These are phyloP conservation scores for Mycosarcoma mackinlayi DNA, from an alignment of 1,284 basidiomycete species.

Conservation along the genomic window DNA sequence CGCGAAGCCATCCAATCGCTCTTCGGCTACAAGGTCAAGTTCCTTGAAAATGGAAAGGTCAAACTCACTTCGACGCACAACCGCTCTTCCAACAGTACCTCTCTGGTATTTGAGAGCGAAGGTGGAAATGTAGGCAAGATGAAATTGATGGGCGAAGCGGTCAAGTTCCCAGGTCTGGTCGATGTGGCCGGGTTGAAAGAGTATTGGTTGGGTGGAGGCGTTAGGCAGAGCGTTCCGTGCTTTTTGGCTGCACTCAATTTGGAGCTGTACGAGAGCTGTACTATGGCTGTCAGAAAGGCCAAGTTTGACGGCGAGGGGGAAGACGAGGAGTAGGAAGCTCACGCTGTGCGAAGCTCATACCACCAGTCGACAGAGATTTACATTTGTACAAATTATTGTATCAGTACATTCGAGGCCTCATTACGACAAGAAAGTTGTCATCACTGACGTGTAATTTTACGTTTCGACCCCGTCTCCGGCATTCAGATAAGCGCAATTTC, in stretches of 20 bases:
- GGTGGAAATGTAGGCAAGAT: constrained; percentile 71
- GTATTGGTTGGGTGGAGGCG: constrained; percentile 71
- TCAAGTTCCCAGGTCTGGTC: constrained; percentile 42
- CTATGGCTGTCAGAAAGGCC: constrained; percentile 32
- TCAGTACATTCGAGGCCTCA: too few relatives aligned
- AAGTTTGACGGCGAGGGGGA: constrained; percentile 21
- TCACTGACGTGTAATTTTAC: not conserved
- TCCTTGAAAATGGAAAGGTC: constrained; percentile 84
- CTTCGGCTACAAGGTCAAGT: constrained; percentile 84
- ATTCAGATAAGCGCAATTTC: constrained; percentile 5
- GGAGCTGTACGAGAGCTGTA: constrained; percentile 69
- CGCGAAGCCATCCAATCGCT: constrained; percentile 81
- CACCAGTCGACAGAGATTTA: constrained; percentile 1
- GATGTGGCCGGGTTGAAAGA: constrained; percentile 64
- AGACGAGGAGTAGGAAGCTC: constrained; percentile 7
- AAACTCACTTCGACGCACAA: constrained; percentile 82
- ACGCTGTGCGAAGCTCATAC: too few relatives aligned
- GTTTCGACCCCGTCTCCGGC: not conserved
- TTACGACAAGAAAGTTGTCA: not conserved
- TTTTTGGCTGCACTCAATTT: constrained; percentile 72
- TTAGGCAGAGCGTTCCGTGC: constrained; percentile 71
- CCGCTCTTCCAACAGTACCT: constrained; percentile 69
- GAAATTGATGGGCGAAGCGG: constrained; percentile 70
- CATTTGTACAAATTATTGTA: too few relatives aligned
- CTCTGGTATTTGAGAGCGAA: constrained; percentile 70